These are phyloP conservation scores for Laburnicola sp. DNA, from an alignment of 2,329 filamentous ascomycete species.

Conservation along the genomic window DNA sequence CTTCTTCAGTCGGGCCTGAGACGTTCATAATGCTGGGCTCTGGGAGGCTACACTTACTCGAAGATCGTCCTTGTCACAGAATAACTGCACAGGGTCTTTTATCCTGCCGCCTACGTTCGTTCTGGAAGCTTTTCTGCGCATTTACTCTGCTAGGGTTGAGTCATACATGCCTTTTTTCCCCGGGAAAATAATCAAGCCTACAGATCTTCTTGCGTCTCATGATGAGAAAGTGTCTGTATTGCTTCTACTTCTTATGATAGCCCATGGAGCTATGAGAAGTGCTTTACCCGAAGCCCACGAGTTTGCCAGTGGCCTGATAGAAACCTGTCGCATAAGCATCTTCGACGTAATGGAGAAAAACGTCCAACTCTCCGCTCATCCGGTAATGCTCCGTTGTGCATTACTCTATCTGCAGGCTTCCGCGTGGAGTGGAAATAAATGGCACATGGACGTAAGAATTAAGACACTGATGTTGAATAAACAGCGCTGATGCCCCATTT, in stretches of 20 bases:
- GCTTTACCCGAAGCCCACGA: conserved; percentile 3
- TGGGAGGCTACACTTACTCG: not conserved
- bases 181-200: not conserved
- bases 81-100: conserved; percentile 50
- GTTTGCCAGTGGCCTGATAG: conserved; percentile 9
- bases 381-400: conserved; percentile 62
- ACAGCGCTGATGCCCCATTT: not conserved
- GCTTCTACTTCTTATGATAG: conserved; percentile 9
- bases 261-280: conserved; percentile 11
- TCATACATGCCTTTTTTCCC: conserved; percentile 11
- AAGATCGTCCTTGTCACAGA: not conserved
- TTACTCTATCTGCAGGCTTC: conserved; percentile 66
- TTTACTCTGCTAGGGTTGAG: conserved; percentile 9
- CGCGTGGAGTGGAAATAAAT: conserved; percentile 71
- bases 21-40: not conserved
- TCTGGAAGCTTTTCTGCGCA: conserved; percentile 54
- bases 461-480: not conserved
- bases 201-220: not conserved
- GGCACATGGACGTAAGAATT: conserved; percentile 59
- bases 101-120: conserved; percentile 59
- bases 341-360: conserved; percentile 58
- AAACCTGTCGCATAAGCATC: conserved; percentile 59
- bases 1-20: conserved; percentile 10
- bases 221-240: conserved; percentile 9
- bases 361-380: conserved; percentile 40